Percentiles rank a stretch among this genome's conserved stretches.
Evolutionary conservation across 2,329 filamentous ascomycete species (phyloP).

Genomic region (Trichoderma gracile): DNA sequence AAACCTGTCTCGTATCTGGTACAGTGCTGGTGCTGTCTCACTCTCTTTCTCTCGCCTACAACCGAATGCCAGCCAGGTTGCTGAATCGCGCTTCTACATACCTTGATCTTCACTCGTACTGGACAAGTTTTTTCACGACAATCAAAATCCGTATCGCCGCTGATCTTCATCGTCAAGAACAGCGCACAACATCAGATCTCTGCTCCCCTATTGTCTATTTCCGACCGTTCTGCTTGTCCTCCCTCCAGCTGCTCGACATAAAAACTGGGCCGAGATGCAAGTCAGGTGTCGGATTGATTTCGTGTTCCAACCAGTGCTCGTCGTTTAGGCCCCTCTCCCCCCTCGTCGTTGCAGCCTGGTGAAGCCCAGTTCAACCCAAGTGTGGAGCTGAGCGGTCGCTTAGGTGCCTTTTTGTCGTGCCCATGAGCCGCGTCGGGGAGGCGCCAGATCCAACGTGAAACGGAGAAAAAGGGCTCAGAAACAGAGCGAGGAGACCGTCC

Average conservation of each 20-base stretch:
- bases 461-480: background rate
- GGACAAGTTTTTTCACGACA: background rate
- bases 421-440: conserved; percentile 15
- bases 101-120: too few relatives aligned
- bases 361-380: conserved; percentile 27
- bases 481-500: background rate
- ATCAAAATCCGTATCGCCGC: background rate
- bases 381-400: conserved; percentile 24
- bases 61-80: background rate
- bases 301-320: conserved; percentile 21
- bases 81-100: conserved; percentile 1
- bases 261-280: conserved; percentile 18
- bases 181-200: background rate
- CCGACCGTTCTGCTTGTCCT: background rate
- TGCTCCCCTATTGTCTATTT: background rate
- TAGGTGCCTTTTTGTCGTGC: conserved; percentile 13
- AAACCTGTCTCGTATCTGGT: background rate
- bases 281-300: conserved; percentile 18
- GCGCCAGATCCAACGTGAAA: background rate
- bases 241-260: background rate
- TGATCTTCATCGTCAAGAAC: background rate
- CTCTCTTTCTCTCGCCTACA: background rate
- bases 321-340: conserved; percentile 19
- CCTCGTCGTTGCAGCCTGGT: conserved; percentile 21
- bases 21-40: background rate